phyloP scores from a whole-genome alignment of 257 asterid genomes.

The Marsdenia floribunda region DNA sequence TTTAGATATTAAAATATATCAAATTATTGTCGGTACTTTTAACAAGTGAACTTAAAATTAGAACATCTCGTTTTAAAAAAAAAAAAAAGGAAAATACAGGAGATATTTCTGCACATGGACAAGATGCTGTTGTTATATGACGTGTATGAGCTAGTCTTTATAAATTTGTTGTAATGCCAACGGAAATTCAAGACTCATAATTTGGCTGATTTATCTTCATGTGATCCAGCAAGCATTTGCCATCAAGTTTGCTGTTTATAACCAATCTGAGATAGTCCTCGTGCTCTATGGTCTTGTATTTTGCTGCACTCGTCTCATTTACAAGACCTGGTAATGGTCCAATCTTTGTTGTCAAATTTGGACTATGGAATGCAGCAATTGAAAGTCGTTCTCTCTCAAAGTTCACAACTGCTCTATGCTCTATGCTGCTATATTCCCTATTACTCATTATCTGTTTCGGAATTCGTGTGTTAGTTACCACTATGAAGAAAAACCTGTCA shows the following conservation, averaged over 20 bases:
- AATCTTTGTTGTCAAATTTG: neutral
- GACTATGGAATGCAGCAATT: constrained; percentile 13
- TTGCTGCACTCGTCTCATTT: constrained; percentile 9
- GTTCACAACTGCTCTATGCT: constrained; percentile 10
- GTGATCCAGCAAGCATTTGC: constrained; percentile 23
- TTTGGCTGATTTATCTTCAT: constrained; percentile 14
- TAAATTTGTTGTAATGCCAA: no score
- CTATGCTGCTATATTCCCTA: constrained; percentile 10
- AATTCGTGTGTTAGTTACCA: neutral
- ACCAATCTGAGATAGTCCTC: constrained; percentile 21
- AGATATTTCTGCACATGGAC: no score
- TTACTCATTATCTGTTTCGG: constrained; percentile 9
- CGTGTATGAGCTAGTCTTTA: no score
- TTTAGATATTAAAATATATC: no score
- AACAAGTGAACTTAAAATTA: no score
- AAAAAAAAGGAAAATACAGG: no score
- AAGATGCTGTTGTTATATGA: no score
- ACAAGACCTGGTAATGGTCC: neutral
- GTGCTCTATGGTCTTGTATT: constrained; percentile 21
- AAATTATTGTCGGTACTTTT: no score
- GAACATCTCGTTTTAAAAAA: no score
- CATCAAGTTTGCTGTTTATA: constrained; percentile 33
- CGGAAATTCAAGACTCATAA: neutral
- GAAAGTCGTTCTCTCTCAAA: constrained; percentile 4
- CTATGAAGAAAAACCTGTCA: neutral